A percentile compares a stretch with the other conserved stretches of the same genome.
phyloP scores from a whole-genome alignment of 805 yeast species.

The Candida endomychidarum region DNA sequence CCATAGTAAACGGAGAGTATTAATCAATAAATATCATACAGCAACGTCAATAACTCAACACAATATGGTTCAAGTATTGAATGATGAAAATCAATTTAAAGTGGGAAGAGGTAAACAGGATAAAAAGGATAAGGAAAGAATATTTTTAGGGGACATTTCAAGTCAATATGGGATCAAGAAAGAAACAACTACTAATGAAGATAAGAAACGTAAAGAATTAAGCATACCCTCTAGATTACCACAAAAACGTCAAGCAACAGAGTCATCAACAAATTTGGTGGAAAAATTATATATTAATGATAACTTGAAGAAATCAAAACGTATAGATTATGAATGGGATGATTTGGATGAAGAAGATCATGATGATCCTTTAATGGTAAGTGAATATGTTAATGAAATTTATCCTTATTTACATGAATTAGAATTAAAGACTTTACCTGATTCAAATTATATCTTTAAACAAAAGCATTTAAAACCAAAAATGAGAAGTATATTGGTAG shows the following conservation, averaged over 20 bases:
- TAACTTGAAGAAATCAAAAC: conserved; percentile 37
- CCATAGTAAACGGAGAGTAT: too few species aligned
- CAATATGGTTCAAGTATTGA: conserved; percentile 20
- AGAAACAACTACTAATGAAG: background rate
- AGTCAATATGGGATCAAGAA: conserved; percentile 28
- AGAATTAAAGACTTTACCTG: conserved; percentile 73
- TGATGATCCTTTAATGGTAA: conserved; percentile 81
- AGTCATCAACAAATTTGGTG: conserved; percentile 46
- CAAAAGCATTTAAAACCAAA: conserved; percentile 72
- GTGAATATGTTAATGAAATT: conserved; percentile 87
- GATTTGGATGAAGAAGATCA: conserved; percentile 69
- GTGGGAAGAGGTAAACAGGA: conserved; percentile 23
- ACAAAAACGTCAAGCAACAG: conserved; percentile 57
- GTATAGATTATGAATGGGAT: conserved; percentile 59
- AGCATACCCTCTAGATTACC: conserved; percentile 36
- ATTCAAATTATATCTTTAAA: conserved; percentile 61
- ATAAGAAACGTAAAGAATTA: conserved; percentile 23
- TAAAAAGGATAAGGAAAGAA: conserved; percentile 20
- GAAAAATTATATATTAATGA: conserved; percentile 29
- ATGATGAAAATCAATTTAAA: conserved; percentile 42
- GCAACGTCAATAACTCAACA: too few species aligned
- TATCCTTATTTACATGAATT: conserved; percentile 74
- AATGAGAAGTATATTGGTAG: conserved; percentile 85
- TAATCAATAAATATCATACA: too few species aligned
- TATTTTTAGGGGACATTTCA: conserved; percentile 39